Conservation (phyloP, 345 rosid species). For the Carallia pectinifolia region DNA sequence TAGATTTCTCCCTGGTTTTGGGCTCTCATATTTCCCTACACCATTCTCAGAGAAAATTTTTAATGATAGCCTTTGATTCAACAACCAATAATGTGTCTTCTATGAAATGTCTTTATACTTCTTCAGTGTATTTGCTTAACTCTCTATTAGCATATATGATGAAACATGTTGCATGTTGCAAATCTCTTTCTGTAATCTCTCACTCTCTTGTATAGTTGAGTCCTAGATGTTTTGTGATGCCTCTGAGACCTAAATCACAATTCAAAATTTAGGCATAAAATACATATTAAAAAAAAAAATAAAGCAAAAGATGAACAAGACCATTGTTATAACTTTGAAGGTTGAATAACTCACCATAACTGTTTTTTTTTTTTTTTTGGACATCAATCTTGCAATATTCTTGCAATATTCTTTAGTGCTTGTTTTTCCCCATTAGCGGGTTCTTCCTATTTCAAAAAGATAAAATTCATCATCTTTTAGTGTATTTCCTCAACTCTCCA, state of each 20-base stretch:
- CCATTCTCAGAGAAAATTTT: conserved; percentile 44
- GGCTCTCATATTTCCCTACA: no score
- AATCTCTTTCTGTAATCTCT: conserved; percentile 54
- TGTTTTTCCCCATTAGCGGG: conserved; percentile 68
- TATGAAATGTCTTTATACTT: conserved; percentile 43
- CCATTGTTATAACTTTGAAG: conserved; percentile 13
- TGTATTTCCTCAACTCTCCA: not conserved
- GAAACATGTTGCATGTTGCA: conserved; percentile 59
- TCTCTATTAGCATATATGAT: conserved; percentile 41
- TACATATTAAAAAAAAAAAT: no score
- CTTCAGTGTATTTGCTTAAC: conserved; percentile 42
- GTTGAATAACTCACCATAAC: conserved; percentile 22
- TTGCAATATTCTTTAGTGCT: conserved; percentile 60
- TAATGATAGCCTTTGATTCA: conserved; percentile 52
- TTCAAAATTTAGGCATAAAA: conserved; percentile 7
- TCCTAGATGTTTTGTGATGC: conserved; percentile 52
- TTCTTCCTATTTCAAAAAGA: conserved; percentile 59
- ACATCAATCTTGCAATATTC: conserved; percentile 60
- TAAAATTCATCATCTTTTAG: conserved; percentile 4
- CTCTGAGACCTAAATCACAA: conserved; percentile 52
- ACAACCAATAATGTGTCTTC: conserved; percentile 61
- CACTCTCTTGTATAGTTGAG: conserved; percentile 41
- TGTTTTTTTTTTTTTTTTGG: conserved; percentile 40
- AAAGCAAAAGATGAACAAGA: conserved; percentile 1
- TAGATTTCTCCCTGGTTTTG: no score